Percentiles rank a stretch among this genome's conserved stretches.
Evolutionary conservation across 345 rosid species (phyloP).

Genomic region (Syzygium aromaticum): DNA sequence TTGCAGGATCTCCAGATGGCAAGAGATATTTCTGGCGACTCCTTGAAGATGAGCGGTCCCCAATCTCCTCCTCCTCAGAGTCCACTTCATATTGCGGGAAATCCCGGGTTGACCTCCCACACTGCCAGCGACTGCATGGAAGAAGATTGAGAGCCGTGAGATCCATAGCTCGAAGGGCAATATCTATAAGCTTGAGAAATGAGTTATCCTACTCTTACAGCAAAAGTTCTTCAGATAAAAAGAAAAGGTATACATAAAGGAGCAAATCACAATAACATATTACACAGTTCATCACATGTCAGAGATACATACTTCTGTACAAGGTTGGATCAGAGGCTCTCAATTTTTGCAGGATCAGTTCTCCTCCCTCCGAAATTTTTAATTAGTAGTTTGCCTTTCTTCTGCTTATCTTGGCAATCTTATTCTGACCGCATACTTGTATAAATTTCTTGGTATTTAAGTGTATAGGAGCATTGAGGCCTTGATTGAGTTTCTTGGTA

Average conservation of each 20-base stretch:
- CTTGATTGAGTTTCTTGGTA: not conserved
- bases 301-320: not conserved
- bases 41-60: constrained; percentile 41
- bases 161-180: constrained; percentile 55
- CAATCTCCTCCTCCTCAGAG: constrained; percentile 78
- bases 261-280: not conserved
- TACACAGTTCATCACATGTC: not conserved
- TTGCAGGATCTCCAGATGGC: constrained; percentile 54
- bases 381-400: not conserved
- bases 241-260: not conserved
- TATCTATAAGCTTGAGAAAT: not conserved
- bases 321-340: not conserved
- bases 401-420: not conserved
- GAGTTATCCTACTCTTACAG: not conserved
- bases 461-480: not conserved
- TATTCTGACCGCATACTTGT: not conserved
- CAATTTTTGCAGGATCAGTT: constrained; percentile 1
- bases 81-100: constrained; percentile 59
- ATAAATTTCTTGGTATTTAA: not conserved
- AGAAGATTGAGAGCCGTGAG: constrained; percentile 68
- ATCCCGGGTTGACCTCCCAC: constrained; percentile 40
- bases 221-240: constrained; percentile 8
- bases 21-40: constrained; percentile 34
- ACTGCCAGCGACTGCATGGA: constrained; percentile 61
- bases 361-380: not conserved